Evolutionary conservation across 2,329 filamentous ascomycete species (phyloP), one percentile per base, ranked within the genome.

Genomic region (Dactylonectria estremocensis): DNA sequence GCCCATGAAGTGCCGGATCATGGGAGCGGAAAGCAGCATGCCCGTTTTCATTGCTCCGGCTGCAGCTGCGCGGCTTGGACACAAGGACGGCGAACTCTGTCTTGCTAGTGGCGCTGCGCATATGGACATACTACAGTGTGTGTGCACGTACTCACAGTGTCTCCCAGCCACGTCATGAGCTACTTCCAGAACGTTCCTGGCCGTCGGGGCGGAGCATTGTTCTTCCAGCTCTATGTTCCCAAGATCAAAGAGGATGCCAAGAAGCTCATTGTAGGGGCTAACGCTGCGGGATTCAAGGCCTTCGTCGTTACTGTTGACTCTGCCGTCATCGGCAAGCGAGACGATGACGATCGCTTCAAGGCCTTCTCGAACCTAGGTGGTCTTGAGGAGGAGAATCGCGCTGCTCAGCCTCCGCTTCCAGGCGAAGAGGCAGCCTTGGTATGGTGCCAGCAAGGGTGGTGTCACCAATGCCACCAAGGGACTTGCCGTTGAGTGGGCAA

Each of bases 381-480:
- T 1, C 5, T 35, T 22, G 28, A 28, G 6, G 37, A 6, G 31
- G 20, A 8, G 11, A 5, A 5, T 13, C 31, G n/a, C 16, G 31
- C 20, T 2, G n/a, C 31, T 2, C 31, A 22, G 13, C 18, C 50
- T 13, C 45, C 45, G 31, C 40, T 43, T n/a, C 40, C 40, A 14
- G 58, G 58, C 2, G 3, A 61, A 9, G 58, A 61, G 49, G 33
- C 58, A 3, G n/a, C n/a, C 58, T 13, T 64, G 52, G 53, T 64
- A 64, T 7, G 61, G 61, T 16, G 61, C 53, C 8, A 64, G 53
- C 54, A 64, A 64, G 24, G 61, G 53, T 22, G 60, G 50, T 5
- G 52, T 63, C 3, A 63, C 60, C 2, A 63, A 63, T n/a, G 60
- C 60, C 3, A 63, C 60, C 35, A 63, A 63, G 28, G 60, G 60